Evolutionary conservation across 441 rosid genomes (phyloP).

Genomic region (Manihot esculenta): DNA sequence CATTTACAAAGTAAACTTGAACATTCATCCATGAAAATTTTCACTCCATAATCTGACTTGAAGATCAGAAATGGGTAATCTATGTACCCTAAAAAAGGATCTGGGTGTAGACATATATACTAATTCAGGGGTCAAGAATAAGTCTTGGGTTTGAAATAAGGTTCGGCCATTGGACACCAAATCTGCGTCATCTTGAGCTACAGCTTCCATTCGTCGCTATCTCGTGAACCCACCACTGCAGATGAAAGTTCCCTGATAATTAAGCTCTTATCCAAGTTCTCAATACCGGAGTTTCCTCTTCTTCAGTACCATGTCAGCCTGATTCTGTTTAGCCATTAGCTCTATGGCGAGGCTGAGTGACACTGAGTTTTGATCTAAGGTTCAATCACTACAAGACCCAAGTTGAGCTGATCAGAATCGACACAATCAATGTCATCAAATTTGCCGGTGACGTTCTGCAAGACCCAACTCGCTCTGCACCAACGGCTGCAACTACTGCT

Average conservation of each 20-base stretch:
- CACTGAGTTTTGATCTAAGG: conserved; percentile 47
- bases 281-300: conserved; percentile 64
- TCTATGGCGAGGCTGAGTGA: conserved; percentile 86
- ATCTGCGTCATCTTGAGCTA: conserved; percentile 74
- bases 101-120: too few species aligned
- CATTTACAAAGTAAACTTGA: too few species aligned
- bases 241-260: conserved; percentile 73
- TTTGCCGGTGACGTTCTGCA: conserved; percentile 83
- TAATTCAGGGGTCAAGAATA: too few species aligned
- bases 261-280: conserved; percentile 54
- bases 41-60: too few species aligned
- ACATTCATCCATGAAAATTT: too few species aligned
- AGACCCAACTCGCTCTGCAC: conserved; percentile 61
- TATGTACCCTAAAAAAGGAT: too few species aligned
- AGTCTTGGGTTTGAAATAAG: conserved; percentile 88
- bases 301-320: conserved; percentile 67
- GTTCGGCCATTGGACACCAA: conserved; percentile 74
- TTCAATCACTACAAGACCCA: conserved; percentile 71
- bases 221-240: conserved; percentile 77
- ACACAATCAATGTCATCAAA: conserved; percentile 81
- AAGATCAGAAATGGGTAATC: too few species aligned
- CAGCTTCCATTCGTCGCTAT: conserved; percentile 69
- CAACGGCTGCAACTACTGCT: conserved; percentile 61
- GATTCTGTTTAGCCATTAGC: conserved; percentile 80
- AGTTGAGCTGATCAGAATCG: conserved; percentile 64